Evolutionary conservation across 2,329 filamentous ascomycete species (phyloP).

Genomic region (Clonostachys solani): DNA sequence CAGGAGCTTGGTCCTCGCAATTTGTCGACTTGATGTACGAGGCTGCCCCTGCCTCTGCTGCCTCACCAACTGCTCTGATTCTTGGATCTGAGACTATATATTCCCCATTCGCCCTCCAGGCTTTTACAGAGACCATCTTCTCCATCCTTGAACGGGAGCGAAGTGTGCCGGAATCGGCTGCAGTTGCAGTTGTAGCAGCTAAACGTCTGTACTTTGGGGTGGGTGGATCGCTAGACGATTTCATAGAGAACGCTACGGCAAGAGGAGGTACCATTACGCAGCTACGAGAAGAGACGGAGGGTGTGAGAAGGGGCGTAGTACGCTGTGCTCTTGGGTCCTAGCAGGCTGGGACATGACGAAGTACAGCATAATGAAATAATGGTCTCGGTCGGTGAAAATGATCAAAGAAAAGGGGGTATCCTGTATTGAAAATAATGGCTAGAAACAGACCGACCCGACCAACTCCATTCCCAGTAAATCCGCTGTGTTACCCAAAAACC

Average conservation of each 20-base stretch:
- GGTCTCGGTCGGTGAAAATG: too few relatives aligned
- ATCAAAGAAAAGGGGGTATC: too few relatives aligned
- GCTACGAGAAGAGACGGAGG: conserved; percentile 54
- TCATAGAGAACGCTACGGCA: conserved; percentile 47
- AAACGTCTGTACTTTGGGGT: conserved; percentile 84
- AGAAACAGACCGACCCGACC: too few relatives aligned
- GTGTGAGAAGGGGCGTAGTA: conserved; percentile 59
- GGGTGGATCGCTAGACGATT: conserved; percentile 75
- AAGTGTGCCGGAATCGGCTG: background rate
- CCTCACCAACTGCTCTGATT: conserved; percentile 39
- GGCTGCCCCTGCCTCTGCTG: conserved; percentile 1
- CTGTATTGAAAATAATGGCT: too few relatives aligned
- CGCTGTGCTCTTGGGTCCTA: conserved; percentile 29
- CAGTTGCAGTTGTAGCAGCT: conserved; percentile 63
- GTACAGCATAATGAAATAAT: background rate
- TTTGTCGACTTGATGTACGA: conserved; percentile 57
- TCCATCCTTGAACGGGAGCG: conserved; percentile 46
- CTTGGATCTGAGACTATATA: conserved; percentile 83
- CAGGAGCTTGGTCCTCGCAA: conserved; percentile 67
- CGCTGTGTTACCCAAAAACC: background rate
- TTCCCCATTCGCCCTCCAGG: conserved; percentile 64
- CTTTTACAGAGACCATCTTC: conserved; percentile 66
- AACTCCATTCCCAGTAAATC: too few relatives aligned
- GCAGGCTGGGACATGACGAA: background rate
- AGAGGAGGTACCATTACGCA: conserved; percentile 44